A percentile compares a stretch with the other conserved stretches of the same genome.
These are phyloP conservation scores for Botrytis fabae DNA, from an alignment of 2,329 filamentous ascomycete species.

Conservation along the genomic window DNA sequence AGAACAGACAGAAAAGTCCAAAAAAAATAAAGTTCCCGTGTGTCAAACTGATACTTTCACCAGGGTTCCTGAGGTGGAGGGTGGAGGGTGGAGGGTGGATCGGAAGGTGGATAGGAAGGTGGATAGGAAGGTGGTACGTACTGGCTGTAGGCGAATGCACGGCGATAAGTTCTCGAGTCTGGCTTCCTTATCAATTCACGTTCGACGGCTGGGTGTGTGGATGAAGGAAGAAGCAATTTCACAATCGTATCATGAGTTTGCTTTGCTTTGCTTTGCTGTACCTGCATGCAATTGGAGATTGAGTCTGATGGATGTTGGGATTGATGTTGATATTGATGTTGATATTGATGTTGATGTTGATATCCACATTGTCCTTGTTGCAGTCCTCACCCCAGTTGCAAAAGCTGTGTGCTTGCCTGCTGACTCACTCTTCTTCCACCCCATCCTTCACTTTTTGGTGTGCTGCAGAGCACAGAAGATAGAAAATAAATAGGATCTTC, in stretches of 20 bases:
- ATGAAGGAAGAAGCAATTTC: neutral
- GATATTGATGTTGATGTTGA: too few species aligned
- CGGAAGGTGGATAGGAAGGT: neutral
- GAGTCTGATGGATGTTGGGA: neutral
- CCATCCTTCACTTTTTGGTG: slow-evolving; percentile 7
- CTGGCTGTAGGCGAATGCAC: slow-evolving; percentile 3
- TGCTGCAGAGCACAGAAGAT: neutral
- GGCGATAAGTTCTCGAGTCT: slow-evolving; percentile 24
- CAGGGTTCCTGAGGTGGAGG: neutral
- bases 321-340: too few species aligned
- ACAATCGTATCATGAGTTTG: neutral
- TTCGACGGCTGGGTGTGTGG: neutral
- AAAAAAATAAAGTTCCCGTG: neutral
- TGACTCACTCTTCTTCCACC: neutral
- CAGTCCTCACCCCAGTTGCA: neutral
- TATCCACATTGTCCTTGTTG: neutral
- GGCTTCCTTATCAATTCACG: neutral
- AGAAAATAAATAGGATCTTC: neutral
- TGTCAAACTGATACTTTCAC: neutral
- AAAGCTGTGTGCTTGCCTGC: neutral
- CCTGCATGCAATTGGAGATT: neutral
- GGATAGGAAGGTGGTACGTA: neutral
- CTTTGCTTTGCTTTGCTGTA: too few species aligned
- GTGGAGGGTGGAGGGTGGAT: too few species aligned
- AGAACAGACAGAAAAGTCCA: neutral